Conservation (phyloP, 2,329 filamentous ascomycete genomes). For the Orbilia blumenaviensis region DNA sequence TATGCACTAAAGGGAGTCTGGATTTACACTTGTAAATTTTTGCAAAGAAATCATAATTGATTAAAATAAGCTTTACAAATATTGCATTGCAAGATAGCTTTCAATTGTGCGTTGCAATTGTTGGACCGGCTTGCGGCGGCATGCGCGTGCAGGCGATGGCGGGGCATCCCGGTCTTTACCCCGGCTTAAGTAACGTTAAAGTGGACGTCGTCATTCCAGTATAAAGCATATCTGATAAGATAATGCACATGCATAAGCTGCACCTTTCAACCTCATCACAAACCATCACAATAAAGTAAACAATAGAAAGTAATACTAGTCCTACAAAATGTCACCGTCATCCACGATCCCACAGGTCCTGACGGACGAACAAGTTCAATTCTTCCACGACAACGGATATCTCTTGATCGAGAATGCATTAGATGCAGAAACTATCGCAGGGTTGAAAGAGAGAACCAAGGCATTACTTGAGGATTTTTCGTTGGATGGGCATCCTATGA, state of each 20-base stretch:
- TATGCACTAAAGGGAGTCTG: no score
- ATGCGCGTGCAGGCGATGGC: not conserved
- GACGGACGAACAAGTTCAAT: constrained; percentile 73
- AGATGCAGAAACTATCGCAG: constrained; percentile 70
- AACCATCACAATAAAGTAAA: not conserved
- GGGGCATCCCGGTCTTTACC: constrained; percentile 12
- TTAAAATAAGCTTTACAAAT: not conserved
- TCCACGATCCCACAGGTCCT: constrained; percentile 66
- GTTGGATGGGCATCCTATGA: constrained; percentile 87
- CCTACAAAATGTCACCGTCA: constrained; percentile 27
- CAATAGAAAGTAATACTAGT: not conserved
- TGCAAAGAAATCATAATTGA: no score
- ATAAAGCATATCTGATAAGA: not conserved
- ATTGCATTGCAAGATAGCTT: not conserved
- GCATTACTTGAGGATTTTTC: constrained; percentile 77
- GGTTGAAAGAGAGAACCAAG: constrained; percentile 78
- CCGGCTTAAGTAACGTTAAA: constrained; percentile 1
- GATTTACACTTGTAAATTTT: no score
- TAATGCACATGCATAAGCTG: not conserved
- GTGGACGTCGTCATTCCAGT: not conserved
- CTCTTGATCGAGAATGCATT: constrained; percentile 85
- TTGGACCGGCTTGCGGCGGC: constrained; percentile 23
- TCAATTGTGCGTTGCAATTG: constrained; percentile 20
- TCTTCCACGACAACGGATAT: constrained; percentile 86
- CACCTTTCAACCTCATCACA: not conserved